Evolutionary conservation across 345 rosid genomes (phyloP).

Genomic region (Gossypium raimondii): DNA sequence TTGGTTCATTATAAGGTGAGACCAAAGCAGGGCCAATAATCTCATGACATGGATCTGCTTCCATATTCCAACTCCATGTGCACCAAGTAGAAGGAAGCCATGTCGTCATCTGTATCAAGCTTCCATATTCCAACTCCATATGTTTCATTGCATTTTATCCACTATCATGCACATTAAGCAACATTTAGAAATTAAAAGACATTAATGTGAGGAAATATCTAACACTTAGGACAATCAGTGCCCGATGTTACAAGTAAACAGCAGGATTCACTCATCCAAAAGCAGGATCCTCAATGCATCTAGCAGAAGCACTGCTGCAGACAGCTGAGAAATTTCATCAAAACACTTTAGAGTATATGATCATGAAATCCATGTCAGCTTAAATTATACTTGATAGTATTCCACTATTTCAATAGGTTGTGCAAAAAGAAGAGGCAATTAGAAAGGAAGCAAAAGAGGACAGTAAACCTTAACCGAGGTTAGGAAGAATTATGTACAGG

Average conservation of each 20-base stretch:
- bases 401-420: background rate
- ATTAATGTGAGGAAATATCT: background rate
- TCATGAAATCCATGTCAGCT: conserved; percentile 2
- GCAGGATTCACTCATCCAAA: conserved; percentile 15
- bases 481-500: conserved; percentile 49
- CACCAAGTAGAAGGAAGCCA: conserved; percentile 10
- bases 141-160: conserved; percentile 8
- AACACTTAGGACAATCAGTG: conserved; percentile 1
- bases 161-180: conserved; percentile 4
- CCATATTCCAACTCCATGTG: conserved; percentile 14
- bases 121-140: conserved; percentile 11
- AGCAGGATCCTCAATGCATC: conserved; percentile 18
- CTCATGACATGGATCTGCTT: conserved; percentile 1
- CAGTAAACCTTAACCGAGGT: conserved; percentile 48
- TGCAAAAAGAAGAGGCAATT: conserved; percentile 17
- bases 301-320: conserved; percentile 9
- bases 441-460: conserved; percentile 37
- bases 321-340: conserved; percentile 16
- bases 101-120: conserved; percentile 8
- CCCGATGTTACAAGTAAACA: background rate
- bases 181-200: conserved; percentile 5
- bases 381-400: background rate
- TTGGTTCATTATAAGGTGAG: background rate
- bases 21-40: background rate
- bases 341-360: conserved; percentile 7